phyloP scores from a whole-genome alignment of 805 yeast species.

The Candida jianshihensis region DNA sequence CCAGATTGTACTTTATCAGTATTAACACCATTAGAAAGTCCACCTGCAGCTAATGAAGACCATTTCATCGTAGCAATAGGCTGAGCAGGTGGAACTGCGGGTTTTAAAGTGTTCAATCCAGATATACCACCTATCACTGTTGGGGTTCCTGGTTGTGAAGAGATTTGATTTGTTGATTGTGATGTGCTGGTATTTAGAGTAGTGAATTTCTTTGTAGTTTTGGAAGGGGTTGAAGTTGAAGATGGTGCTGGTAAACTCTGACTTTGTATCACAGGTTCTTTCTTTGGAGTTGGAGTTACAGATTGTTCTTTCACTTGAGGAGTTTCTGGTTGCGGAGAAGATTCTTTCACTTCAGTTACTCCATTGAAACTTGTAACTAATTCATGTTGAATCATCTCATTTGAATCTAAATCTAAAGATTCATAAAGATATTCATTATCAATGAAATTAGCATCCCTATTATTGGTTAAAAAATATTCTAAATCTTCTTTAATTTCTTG shows the following conservation, averaged over 20 bases:
- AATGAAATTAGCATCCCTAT: slow-evolving; percentile 84
- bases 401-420: slow-evolving; percentile 61
- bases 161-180: slow-evolving; percentile 1
- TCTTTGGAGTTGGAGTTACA: slow-evolving; percentile 13
- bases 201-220: slow-evolving; percentile 2
- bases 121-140: slow-evolving; percentile 3
- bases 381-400: slow-evolving; percentile 44
- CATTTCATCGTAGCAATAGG: slow-evolving; percentile 48
- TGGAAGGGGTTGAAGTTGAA: slow-evolving; percentile 1
- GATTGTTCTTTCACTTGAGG: slow-evolving; percentile 1
- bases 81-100: slow-evolving; percentile 45
- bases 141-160: slow-evolving; percentile 4
- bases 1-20: slow-evolving; percentile 5
- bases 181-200: slow-evolving; percentile 3
- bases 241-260: slow-evolving; percentile 19
- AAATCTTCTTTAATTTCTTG: slow-evolving; percentile 81
- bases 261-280: slow-evolving; percentile 30
- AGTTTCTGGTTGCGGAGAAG: slow-evolving; percentile 4
- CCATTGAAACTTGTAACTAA: slow-evolving; percentile 30
- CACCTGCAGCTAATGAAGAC: slow-evolving; percentile 27
- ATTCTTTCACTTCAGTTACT: slow-evolving; percentile 4
- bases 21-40: neutral
- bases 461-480: slow-evolving; percentile 84
- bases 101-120: slow-evolving; percentile 29
- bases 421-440: slow-evolving; percentile 94